A percentile compares a stretch with the other conserved stretches of the same genome.
These are phyloP conservation scores for Auriscalpium vulgare DNA, from an alignment of 768 basidiomycete species.

Conservation along the genomic window DNA sequence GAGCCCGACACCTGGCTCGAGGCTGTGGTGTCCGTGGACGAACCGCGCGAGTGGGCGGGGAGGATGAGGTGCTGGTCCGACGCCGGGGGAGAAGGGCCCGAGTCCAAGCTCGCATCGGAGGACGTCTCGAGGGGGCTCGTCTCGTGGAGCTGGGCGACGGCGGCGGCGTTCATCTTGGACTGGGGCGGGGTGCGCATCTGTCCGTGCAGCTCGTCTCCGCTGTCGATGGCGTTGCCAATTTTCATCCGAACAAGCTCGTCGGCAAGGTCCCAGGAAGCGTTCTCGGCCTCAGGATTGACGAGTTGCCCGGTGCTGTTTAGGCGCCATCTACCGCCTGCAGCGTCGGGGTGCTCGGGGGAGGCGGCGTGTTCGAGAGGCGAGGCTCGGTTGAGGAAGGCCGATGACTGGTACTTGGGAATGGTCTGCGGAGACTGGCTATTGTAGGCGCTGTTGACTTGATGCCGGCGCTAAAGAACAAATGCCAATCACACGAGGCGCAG, in stretches of 20 bases:
- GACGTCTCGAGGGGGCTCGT: constrained; percentile 67
- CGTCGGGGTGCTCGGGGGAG: constrained; percentile 33
- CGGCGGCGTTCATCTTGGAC: constrained; percentile 43
- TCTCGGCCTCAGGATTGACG: constrained; percentile 46
- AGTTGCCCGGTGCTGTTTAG: constrained; percentile 57
- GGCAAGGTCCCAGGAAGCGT: constrained; percentile 52
- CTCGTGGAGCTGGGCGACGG: constrained; percentile 52
- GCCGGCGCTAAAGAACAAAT: constrained; percentile 15
- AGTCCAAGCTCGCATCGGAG: constrained; percentile 63
- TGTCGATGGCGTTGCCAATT: constrained; percentile 49
- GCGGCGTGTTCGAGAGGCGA: constrained; percentile 20
- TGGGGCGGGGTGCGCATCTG: constrained; percentile 64
- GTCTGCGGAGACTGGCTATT: constrained; percentile 14
- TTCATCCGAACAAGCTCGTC: constrained; percentile 69
- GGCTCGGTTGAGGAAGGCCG: constrained; percentile 11
- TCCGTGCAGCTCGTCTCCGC: constrained; percentile 27
- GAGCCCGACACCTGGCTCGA: constrained; percentile 48
- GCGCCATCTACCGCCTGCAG: constrained; percentile 49
- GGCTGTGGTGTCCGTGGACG: constrained; percentile 69
- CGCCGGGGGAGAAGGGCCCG: constrained; percentile 49
- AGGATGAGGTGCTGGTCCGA: constrained; percentile 59
- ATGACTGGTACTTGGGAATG: constrained; percentile 12
- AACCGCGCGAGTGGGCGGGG: constrained; percentile 67
- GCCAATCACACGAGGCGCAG: constrained; percentile 4
- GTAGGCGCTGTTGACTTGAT: constrained; percentile 15